Percentiles rank a stretch among this genome's conserved stretches.
Evolutionary conservation across 148 eudicot species (phyloP).

Genomic region (Tetragonia tetragonoides): DNA sequence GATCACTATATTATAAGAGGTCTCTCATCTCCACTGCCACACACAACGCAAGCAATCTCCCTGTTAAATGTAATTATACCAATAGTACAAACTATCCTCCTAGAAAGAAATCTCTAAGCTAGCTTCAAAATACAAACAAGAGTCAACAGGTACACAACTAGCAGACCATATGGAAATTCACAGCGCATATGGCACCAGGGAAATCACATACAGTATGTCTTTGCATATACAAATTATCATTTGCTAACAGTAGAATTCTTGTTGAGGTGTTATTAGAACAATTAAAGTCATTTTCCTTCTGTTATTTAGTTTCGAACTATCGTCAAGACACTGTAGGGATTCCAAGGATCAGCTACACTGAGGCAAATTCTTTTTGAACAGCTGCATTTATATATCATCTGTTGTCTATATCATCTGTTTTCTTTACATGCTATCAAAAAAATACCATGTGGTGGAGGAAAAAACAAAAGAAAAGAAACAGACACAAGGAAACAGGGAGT

Average conservation of each 20-base stretch:
- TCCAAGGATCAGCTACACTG: too few species aligned
- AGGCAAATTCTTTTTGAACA: too few species aligned
- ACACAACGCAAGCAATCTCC: background rate
- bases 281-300: background rate
- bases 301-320: background rate
- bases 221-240: background rate
- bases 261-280: background rate
- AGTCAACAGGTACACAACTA: background rate
- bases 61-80: too few species aligned
- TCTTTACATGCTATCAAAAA: background rate
- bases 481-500: background rate
- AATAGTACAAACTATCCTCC: too few species aligned
- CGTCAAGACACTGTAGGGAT: background rate
- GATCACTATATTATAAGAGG: background rate
- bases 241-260: constrained; percentile 3
- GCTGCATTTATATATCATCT: too few species aligned
- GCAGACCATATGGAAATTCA: background rate
- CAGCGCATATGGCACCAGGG: background rate
- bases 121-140: background rate
- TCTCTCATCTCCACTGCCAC: background rate
- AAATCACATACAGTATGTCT: background rate
- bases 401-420: background rate
- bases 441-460: too few species aligned
- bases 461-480: background rate
- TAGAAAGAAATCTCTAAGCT: background rate